These are phyloP conservation scores for Penicillium sp. DNA, from an alignment of 2,329 filamentous ascomycete genomes.

Conservation along the genomic window DNA sequence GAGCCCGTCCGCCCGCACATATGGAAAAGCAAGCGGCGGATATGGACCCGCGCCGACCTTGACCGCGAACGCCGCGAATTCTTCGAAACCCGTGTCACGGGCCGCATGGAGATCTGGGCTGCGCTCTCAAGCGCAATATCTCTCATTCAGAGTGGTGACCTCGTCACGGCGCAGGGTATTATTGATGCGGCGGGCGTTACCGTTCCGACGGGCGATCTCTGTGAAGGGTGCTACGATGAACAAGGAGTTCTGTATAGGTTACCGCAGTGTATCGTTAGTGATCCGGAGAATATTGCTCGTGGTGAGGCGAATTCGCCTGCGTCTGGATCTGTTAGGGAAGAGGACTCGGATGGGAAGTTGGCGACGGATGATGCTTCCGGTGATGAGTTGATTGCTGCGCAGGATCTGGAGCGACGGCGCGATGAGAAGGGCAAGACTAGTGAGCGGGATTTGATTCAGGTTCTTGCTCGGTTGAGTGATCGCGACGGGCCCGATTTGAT, in stretches of 20 bases:
- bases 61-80: conserved; percentile 75
- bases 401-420: conserved; percentile 43
- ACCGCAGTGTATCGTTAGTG: conserved; percentile 66
- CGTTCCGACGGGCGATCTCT: conserved; percentile 70
- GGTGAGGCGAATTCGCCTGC: background rate
- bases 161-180: conserved; percentile 75
- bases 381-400: conserved; percentile 36
- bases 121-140: conserved; percentile 68
- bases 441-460: conserved; percentile 56
- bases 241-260: conserved; percentile 69
- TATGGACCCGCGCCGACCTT: conserved; percentile 70
- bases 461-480: conserved; percentile 67
- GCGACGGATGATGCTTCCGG: conserved; percentile 41
- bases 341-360: conserved; percentile 32
- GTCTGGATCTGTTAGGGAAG: conserved; percentile 3
- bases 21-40: conserved; percentile 63
- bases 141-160: conserved; percentile 62
- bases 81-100: conserved; percentile 86
- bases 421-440: conserved; percentile 64
- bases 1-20: conserved; percentile 65
- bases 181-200: conserved; percentile 76
- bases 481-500: conserved; percentile 60
- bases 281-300: conserved; percentile 59
- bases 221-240: conserved; percentile 70
- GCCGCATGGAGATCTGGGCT: conserved; percentile 76